These are phyloP conservation scores for Lepiota brunneoincarnata DNA, from an alignment of 768 basidiomycete genomes.

Conservation along the genomic window DNA sequence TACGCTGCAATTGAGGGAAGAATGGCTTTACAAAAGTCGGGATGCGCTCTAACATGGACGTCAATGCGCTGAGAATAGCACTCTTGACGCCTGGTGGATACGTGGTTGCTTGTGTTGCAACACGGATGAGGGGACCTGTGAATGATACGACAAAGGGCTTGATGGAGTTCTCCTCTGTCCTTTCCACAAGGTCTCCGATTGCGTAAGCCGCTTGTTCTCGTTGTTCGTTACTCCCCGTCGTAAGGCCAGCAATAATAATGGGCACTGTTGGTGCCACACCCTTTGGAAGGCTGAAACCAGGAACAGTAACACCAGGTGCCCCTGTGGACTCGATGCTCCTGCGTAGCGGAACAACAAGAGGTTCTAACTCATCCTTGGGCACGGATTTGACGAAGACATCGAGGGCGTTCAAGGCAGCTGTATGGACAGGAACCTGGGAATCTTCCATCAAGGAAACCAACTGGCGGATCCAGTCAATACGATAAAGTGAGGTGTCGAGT, in stretches of 20 bases:
- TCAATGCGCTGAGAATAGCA: conserved; percentile 84
- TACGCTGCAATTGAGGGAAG: conserved; percentile 96
- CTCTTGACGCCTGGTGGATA: conserved; percentile 93
- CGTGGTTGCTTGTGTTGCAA: conserved; percentile 84
- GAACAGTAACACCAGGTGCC: conserved; percentile 70
- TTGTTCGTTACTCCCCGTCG: conserved; percentile 92
- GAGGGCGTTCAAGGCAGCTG: conserved; percentile 78
- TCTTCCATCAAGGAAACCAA: conserved; percentile 85
- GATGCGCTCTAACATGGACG: conserved; percentile 81
- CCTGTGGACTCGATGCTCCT: conserved; percentile 86
- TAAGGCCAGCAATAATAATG: conserved; percentile 88
- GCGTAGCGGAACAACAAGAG: conserved; percentile 85
- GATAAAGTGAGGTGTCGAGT: conserved; percentile 81
- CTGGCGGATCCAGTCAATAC: conserved; percentile 92
- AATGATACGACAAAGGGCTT: conserved; percentile 95
- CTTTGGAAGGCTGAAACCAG: conserved; percentile 84
- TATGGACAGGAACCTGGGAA: conserved; percentile 67
- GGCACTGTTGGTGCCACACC: conserved; percentile 83
- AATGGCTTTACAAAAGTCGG: conserved; percentile 93
- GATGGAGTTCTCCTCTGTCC: conserved; percentile 77
- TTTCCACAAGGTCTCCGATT: conserved; percentile 92
- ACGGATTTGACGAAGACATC: conserved; percentile 87
- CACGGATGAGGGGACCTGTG: conserved; percentile 93
- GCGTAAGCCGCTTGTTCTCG: conserved; percentile 94
- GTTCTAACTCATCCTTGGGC: conserved; percentile 91